These are phyloP conservation scores for Melastoma malabathricum DNA, from an alignment of 345 rosid genomes.

Conservation along the genomic window DNA sequence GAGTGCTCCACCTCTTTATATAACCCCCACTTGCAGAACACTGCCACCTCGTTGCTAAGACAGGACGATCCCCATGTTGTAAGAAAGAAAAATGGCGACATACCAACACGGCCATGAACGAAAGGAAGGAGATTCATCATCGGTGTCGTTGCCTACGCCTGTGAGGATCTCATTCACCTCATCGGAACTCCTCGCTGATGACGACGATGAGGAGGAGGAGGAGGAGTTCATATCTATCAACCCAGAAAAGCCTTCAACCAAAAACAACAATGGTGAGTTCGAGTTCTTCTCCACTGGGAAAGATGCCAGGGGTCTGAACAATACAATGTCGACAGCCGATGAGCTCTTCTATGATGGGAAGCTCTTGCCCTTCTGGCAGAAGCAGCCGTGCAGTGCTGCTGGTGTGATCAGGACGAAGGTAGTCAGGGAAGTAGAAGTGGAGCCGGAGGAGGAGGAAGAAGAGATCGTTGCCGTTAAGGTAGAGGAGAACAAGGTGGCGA, in stretches of 20 bases:
- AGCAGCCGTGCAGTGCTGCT: conserved; percentile 36
- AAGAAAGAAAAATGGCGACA: no score
- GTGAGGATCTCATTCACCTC: conserved; percentile 69
- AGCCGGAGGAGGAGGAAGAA: not conserved
- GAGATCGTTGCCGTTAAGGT: not conserved
- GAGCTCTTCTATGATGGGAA: conserved; percentile 84
- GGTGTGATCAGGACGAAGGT: conserved; percentile 41
- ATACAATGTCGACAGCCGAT: conserved; percentile 61
- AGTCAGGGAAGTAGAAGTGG: conserved; percentile 1
- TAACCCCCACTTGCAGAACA: no score
- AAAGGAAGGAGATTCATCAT: not conserved
- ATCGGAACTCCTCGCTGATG: conserved; percentile 62
- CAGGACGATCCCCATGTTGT: no score
- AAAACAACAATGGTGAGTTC: conserved; percentile 36
- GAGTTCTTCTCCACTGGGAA: conserved; percentile 53
- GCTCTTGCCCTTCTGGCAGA: conserved; percentile 75
- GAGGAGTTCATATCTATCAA: conserved; percentile 52
- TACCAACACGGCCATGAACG: not conserved
- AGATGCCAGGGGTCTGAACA: conserved; percentile 6
- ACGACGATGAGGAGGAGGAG: no score
- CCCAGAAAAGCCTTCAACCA: conserved; percentile 22
- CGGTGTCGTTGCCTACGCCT: conserved; percentile 13
- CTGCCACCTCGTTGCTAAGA: no score
- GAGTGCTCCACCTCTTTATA: no score
- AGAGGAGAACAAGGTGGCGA: not conserved